Base-by-base conservation (phyloP, 495 filamentous ascomycete genomes). In the Podospora bellae-mahoneyi region DNA sequence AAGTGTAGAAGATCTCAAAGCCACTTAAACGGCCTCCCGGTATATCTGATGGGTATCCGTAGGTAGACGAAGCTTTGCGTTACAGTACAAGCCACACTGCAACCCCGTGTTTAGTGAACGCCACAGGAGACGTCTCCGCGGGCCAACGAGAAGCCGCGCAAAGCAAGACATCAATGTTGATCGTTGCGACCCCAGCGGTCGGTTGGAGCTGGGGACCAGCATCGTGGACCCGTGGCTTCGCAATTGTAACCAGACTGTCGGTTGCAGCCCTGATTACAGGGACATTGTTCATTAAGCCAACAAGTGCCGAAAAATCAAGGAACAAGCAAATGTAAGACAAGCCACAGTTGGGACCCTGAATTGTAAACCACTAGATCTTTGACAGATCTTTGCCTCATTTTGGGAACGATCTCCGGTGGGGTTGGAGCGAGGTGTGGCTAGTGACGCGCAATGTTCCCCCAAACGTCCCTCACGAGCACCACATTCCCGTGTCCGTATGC, bases 221-320 rank as follows among this genome's bases (percentile, higher is more conserved):
- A 48, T 48, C 39, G 39, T 48, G 39, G 34, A 39, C 20, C 34
- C 4, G 34, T 39, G 34, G 34, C 34, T 39, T 39, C 10, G 2
- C 34, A 39, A 39, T 39, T 39, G 34, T 39, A 39, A 39, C 34
- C 34, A 39, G 10, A 39, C 34, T 39, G 34, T 39, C 34, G 34
- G 39, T 48, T 10, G 39, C 39, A 48, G 39, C 39, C 39, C 39
- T 48, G 39, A 48, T 48, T 48, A 26, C 55, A 58, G 55, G 4
- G 3, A 15, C 6, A 19, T 20, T 20, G 55, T 58, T 58, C 55
- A n/a, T n/a, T n/a, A n/a, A 58, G 55, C 55, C 55, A 58, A 3
- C 55, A 58, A 58, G 9, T 58, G 55, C 55, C 55, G 55, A 58
- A 58, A 58, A 58, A 58, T 20, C 55, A 58, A 26, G 55, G 55